These are phyloP conservation scores for Nakazawaea ernobii DNA, from an alignment of 805 yeast genomes.

Conservation along the genomic window DNA sequence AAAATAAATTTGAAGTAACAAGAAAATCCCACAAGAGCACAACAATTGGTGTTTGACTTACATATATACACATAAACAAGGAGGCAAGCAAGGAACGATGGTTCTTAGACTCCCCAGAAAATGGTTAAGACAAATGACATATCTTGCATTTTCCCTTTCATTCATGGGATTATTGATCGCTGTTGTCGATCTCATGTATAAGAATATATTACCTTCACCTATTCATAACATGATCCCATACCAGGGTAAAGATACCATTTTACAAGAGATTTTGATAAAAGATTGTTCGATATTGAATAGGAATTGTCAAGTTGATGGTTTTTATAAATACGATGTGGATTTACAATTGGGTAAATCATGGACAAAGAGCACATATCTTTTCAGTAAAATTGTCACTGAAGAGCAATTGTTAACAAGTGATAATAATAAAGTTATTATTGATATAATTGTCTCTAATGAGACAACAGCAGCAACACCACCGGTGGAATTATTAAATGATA, in stretches of 20 bases:
- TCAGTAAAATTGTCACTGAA: slow-evolving; percentile 17
- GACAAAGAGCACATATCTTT: slow-evolving; percentile 35
- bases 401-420: slow-evolving; percentile 9
- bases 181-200: slow-evolving; percentile 30
- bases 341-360: slow-evolving; percentile 38
- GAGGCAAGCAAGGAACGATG: background rate
- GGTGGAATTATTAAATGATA: slow-evolving; percentile 27
- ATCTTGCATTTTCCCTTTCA: slow-evolving; percentile 16
- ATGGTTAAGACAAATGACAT: slow-evolving; percentile 24
- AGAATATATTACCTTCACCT: slow-evolving; percentile 26
- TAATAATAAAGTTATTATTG: slow-evolving; percentile 29
- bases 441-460: slow-evolving; percentile 32
- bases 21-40: background rate
- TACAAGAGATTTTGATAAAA: slow-evolving; percentile 3
- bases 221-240: slow-evolving; percentile 25
- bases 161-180: slow-evolving; percentile 23
- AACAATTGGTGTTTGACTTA: too few relatives aligned
- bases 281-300: slow-evolving; percentile 9
- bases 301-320: slow-evolving; percentile 21
- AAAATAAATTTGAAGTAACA: background rate
- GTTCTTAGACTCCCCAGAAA: slow-evolving; percentile 23
- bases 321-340: slow-evolving; percentile 46
- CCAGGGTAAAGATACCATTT: slow-evolving; percentile 37
- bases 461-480: slow-evolving; percentile 24
- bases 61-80: background rate